These are phyloP conservation scores for Terana coerulea DNA, from an alignment of 768 basidiomycete species.

Conservation along the genomic window DNA sequence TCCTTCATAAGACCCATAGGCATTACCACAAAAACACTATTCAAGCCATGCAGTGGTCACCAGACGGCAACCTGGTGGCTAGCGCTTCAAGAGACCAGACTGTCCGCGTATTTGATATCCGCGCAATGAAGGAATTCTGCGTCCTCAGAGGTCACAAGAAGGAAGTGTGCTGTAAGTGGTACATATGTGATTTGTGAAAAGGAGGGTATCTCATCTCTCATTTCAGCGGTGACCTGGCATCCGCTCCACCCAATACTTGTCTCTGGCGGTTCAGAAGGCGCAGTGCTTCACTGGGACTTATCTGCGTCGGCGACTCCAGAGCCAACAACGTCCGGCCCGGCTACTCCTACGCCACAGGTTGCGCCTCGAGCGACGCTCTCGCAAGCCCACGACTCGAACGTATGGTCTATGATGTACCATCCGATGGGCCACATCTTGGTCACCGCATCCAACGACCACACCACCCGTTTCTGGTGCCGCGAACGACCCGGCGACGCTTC, in stretches of 20 bases:
- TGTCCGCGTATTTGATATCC: slow-evolving; percentile 94
- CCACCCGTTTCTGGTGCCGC: slow-evolving; percentile 97
- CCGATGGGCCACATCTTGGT: slow-evolving; percentile 94
- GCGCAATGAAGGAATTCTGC: slow-evolving; percentile 95
- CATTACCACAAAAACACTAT: slow-evolving; percentile 98
- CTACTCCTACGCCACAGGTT: slow-evolving; percentile 24
- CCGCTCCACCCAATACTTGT: slow-evolving; percentile 90
- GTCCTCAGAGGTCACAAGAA: slow-evolving; percentile 95
- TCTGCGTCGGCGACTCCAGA: slow-evolving; percentile 55
- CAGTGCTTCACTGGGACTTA: slow-evolving; percentile 93
- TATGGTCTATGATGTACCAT: slow-evolving; percentile 95
- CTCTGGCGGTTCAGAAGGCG: slow-evolving; percentile 92
- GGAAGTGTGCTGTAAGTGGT: slow-evolving; percentile 87
- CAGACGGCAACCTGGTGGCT: slow-evolving; percentile 90
- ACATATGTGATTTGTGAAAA: too few species aligned
- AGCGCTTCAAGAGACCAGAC: slow-evolving; percentile 95
- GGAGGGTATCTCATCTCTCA: too few species aligned
- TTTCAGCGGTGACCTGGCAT: slow-evolving; percentile 88
- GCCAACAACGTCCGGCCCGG: slow-evolving; percentile 31
- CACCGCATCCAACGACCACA: slow-evolving; percentile 95
- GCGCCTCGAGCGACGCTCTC: slow-evolving; percentile 79
- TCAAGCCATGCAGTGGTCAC: slow-evolving; percentile 90
- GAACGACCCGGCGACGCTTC: slow-evolving; percentile 81
- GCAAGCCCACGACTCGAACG: slow-evolving; percentile 97
- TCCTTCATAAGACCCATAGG: slow-evolving; percentile 35